Conservation (phyloP, 2,329 filamentous ascomycete genomes). For the Chaetomium sp. region DNA sequence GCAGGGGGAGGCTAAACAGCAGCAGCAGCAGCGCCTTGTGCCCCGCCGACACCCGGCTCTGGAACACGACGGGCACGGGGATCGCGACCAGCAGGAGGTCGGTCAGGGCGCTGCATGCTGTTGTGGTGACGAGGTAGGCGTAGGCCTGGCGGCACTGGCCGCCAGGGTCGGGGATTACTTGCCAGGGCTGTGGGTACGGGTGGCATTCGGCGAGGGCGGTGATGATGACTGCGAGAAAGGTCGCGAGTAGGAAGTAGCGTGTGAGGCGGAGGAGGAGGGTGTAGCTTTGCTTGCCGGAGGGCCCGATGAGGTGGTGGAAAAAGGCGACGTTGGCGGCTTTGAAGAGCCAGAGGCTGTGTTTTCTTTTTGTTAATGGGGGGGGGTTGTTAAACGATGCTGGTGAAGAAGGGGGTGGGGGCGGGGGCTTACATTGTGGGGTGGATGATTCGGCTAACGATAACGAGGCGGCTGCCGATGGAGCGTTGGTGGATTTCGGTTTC, state of each 20-base stretch:
- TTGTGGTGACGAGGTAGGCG: constrained; percentile 82
- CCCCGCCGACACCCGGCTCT: constrained; percentile 71
- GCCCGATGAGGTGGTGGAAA: constrained; percentile 74
- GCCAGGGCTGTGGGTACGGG: constrained; percentile 73
- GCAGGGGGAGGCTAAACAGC: constrained; percentile 79
- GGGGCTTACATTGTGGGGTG: constrained; percentile 83
- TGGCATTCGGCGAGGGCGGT: constrained; percentile 82
- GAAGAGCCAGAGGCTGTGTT: constrained; percentile 79
- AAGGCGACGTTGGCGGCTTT: constrained; percentile 91
- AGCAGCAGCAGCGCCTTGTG: constrained; percentile 76
- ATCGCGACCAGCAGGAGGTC: constrained; percentile 86
- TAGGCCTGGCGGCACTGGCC: constrained; percentile 82
- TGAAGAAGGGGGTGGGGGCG: no score
- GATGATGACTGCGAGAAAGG: constrained; percentile 77
- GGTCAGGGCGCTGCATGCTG: constrained; percentile 80
- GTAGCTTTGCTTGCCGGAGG: constrained; percentile 77
- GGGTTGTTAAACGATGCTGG: background rate
- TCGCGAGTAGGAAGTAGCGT: constrained; percentile 70
- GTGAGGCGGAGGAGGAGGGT: constrained; percentile 70
- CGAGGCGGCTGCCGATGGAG: constrained; percentile 74
- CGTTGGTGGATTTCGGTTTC: constrained; percentile 62
- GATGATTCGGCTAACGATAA: constrained; percentile 78
- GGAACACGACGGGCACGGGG: constrained; percentile 83
- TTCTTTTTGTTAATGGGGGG: constrained; percentile 1
- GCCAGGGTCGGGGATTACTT: constrained; percentile 80